These are phyloP conservation scores for Corinectria fuckeliana DNA, from an alignment of 2,329 filamentous ascomycete species.

Conservation along the genomic window DNA sequence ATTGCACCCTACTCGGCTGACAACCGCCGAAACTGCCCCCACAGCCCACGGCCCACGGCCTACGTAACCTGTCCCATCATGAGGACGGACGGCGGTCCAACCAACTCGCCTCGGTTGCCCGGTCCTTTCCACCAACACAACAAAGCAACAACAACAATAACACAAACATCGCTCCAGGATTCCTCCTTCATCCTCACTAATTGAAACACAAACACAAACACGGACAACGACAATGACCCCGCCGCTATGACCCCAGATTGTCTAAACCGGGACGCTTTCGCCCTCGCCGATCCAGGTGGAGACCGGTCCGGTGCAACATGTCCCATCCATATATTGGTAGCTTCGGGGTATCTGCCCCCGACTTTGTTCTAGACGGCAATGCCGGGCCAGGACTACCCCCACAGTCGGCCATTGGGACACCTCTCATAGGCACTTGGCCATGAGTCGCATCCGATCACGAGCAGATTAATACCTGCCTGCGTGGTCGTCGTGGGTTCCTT, in stretches of 20 bases:
- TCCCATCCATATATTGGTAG: slow-evolving; percentile 6
- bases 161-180: background rate
- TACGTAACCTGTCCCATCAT: no score
- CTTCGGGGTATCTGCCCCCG: slow-evolving; percentile 19
- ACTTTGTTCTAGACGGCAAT: slow-evolving; percentile 11
- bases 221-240: no score
- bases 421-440: slow-evolving; percentile 3
- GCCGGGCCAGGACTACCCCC: slow-evolving; percentile 13
- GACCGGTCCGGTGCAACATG: slow-evolving; percentile 18
- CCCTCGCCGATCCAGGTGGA: slow-evolving; percentile 12
- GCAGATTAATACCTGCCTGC: slow-evolving; percentile 16
- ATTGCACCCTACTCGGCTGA: slow-evolving; percentile 3
- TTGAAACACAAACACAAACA: no score
- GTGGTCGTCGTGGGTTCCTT: slow-evolving; percentile 6
- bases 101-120: background rate
- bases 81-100: background rate
- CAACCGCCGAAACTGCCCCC: slow-evolving; percentile 11
- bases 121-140: background rate
- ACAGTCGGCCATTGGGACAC: slow-evolving; percentile 6
- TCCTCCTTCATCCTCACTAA: no score
- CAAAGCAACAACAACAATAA: background rate
- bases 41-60: background rate
- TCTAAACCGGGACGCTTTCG: background rate
- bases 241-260: background rate
- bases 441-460: slow-evolving; percentile 10